Conservation (phyloP, 495 filamentous ascomycete genomes). For the Copromyces sp. region DNA sequence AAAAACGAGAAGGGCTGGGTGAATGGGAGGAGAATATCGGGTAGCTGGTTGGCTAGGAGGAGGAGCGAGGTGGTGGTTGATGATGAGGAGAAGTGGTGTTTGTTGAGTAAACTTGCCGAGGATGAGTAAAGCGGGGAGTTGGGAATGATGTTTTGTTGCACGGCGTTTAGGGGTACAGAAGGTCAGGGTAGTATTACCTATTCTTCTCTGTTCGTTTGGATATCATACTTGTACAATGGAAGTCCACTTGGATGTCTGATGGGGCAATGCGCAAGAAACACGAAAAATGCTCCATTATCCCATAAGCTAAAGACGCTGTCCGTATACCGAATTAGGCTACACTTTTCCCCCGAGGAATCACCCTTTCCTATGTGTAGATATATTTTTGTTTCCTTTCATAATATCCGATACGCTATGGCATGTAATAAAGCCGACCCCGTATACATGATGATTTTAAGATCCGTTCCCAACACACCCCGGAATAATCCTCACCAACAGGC, state of each 20-base stretch:
- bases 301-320: neutral
- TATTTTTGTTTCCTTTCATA: neutral
- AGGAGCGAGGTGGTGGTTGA: constrained; percentile 3
- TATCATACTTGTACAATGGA: too few relatives aligned
- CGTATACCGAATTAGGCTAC: neutral
- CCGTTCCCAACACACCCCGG: constrained; percentile 1
- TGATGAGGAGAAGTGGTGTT: constrained; percentile 18
- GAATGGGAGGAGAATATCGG: neutral
- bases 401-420: neutral
- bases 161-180: neutral
- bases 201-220: neutral
- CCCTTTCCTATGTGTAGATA: neutral
- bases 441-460: neutral
- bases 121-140: neutral
- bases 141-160: neutral
- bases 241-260: neutral
- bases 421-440: neutral
- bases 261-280: neutral
- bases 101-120: constrained; percentile 1
- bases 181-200: neutral
- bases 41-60: neutral
- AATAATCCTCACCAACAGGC: neutral
- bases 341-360: neutral
- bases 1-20: neutral
- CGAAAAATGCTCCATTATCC: neutral